Conservation (phyloP, 2,329 filamentous ascomycete species). For the Penicillium italicum region DNA sequence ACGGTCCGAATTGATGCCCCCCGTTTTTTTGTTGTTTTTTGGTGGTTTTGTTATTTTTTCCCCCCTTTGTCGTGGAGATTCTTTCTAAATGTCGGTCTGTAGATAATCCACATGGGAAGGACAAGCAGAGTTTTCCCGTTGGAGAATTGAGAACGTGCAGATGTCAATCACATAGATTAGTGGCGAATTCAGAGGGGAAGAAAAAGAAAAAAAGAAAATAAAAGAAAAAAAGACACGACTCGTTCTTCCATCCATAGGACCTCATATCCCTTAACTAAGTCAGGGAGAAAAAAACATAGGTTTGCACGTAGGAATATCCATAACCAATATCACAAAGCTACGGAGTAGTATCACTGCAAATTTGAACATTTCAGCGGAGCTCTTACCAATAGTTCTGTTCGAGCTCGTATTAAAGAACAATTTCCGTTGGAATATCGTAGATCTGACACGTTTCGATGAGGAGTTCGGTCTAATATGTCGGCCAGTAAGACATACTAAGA, state of each 20-base stretch:
- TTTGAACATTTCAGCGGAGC: slow-evolving; percentile 2
- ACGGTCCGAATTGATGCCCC: slow-evolving; percentile 21
- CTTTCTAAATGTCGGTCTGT: slow-evolving; percentile 4
- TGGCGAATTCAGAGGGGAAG: not conserved
- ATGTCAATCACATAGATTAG: not conserved
- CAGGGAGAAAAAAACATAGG: not conserved
- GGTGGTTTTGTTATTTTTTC: not conserved
- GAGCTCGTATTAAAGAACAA: not conserved
- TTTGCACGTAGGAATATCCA: not conserved
- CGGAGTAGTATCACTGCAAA: not conserved
- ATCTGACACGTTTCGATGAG: slow-evolving; percentile 24
- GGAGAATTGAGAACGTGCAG: not conserved
- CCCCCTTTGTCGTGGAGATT: slow-evolving; percentile 5
- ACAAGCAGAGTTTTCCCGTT: not conserved
- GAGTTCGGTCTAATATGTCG: slow-evolving; percentile 14
- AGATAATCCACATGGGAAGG: slow-evolving; percentile 1
- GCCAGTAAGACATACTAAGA: not conserved
- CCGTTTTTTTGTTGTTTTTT: slow-evolving; percentile 2
- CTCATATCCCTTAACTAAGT: not conserved
- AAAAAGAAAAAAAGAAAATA: not conserved
- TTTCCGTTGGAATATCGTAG: slow-evolving; percentile 2
- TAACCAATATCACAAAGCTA: not conserved
- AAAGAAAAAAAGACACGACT: not conserved
- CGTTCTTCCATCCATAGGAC: not conserved
- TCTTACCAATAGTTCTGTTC: slow-evolving; percentile 9